phyloP scores from a whole-genome alignment of 2,329 filamentous ascomycete species.

The Alternaria longipes region DNA sequence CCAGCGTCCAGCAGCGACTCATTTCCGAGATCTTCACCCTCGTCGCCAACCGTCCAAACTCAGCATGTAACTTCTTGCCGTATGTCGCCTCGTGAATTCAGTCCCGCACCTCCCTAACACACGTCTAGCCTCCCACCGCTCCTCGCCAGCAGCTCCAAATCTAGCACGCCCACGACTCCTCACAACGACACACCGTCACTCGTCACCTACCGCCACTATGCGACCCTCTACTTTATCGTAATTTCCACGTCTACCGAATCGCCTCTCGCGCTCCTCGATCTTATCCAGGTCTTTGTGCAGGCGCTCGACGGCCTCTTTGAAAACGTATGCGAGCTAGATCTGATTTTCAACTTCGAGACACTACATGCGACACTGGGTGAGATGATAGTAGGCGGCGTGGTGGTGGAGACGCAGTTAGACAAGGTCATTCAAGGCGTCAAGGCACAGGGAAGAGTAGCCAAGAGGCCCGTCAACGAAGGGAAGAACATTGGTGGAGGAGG shows the following conservation, averaged over 20 bases:
- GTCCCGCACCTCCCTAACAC: constrained; percentile 54
- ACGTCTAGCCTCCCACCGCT: constrained; percentile 70
- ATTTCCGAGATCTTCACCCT: constrained; percentile 98
- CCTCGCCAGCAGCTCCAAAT: constrained; percentile 61
- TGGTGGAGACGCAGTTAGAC: constrained; percentile 90
- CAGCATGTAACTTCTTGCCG: constrained; percentile 96
- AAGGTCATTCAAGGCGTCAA: constrained; percentile 86
- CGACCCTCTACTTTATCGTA: constrained; percentile 97
- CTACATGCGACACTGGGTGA: constrained; percentile 89
- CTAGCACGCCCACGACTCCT: constrained; percentile 61
- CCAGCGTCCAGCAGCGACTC: constrained; percentile 93
- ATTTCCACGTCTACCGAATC: constrained; percentile 97
- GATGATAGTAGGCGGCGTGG: constrained; percentile 95
- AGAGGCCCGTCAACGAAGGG: constrained; percentile 79
- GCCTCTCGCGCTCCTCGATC: constrained; percentile 90
- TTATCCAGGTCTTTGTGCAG: constrained; percentile 98
- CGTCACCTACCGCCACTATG: constrained; percentile 97
- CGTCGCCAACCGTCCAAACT: constrained; percentile 88
- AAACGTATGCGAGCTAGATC: constrained; percentile 96
- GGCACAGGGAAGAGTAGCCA: constrained; percentile 77
- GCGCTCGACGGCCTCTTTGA: constrained; percentile 94
- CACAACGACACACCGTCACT: constrained; percentile 92
- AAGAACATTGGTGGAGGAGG: constrained; percentile 39
- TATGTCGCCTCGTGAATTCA: constrained; percentile 42
- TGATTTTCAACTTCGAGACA: constrained; percentile 99